Conservation (phyloP, 371 early-diverging fungal species). For the Mucor sp. region DNA sequence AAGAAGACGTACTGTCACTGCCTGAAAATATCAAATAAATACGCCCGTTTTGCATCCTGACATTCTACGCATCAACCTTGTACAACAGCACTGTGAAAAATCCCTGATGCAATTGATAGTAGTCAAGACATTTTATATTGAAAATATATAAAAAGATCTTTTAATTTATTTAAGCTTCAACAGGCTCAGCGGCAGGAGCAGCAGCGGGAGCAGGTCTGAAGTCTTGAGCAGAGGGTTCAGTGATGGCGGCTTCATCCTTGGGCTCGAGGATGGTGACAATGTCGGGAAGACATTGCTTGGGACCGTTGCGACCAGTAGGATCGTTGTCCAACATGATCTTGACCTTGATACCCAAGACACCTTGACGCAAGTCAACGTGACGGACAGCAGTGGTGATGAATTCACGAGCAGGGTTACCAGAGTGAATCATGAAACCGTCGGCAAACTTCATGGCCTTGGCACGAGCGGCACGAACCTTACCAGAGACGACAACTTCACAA, state of each 20-base stretch:
- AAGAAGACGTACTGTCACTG: conserved; percentile 45
- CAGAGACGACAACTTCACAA: conserved; percentile 99
- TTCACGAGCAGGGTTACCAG: conserved; percentile 98
- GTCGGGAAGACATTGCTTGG: conserved; percentile 97
- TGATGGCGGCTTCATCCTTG: conserved; percentile 82
- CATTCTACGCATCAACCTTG: not conserved
- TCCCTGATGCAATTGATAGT: not conserved
- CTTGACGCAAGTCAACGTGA: conserved; percentile 99
- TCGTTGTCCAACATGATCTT: conserved; percentile 99
- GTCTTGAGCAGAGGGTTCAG: conserved; percentile 77
- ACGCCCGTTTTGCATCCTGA: not conserved
- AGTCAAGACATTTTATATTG: not conserved
- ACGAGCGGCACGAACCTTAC: conserved; percentile 99
- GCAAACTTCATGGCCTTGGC: conserved; percentile 99
- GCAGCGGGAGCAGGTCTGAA: conserved; percentile 63
- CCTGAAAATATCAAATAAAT: conserved; percentile 15
- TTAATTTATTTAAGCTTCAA: conserved; percentile 31
- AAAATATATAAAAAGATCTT: not conserved
- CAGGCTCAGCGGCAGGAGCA: conserved; percentile 48
- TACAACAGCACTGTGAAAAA: not conserved
- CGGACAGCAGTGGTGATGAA: conserved; percentile 98
- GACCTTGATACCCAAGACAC: conserved; percentile 99
- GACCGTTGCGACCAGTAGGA: conserved; percentile 96
- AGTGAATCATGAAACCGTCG: conserved; percentile 99
- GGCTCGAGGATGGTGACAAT: conserved; percentile 95